Base-by-base conservation (phyloP, 768 basidiomycete genomes). In the Gloeophyllum trabeum region DNA sequence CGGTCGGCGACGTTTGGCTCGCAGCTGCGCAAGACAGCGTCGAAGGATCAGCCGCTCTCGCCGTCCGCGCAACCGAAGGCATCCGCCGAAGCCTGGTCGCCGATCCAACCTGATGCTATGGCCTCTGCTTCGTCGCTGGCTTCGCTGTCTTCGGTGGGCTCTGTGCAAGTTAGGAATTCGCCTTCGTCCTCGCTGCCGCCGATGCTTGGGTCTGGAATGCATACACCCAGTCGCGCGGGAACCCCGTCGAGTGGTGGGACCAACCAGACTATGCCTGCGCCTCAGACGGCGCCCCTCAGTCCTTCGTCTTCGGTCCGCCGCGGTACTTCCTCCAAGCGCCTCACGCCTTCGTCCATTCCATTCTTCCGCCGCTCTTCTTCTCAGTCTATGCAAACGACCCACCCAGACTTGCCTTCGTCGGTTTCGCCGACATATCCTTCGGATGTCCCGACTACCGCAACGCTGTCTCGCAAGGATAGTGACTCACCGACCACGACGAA, bases 311-410 rank as follows among this genome's bases (percentile, higher is more conserved):
- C 83, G 13, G 59, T 80, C 34, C 75, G 79, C 41, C 76, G 81
- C 30, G 71, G 74, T 22, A 76, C 79, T 44, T 79, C 79, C 16
- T 57, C 63, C 19, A 90, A 81, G 58, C 80, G 91, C 45, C 74
- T 91, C 36, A 92, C 91, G 1, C 90, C 90, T 1, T 91, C 88
- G 21, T 86, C 88, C 12, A 94, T 94, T 45, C 91, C 91, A 2
- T 94, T 94, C 63, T 93, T 94, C 67, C 76, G 88, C 35, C 81
- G 91, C 25, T 90, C 89, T 5, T 86, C 87, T 21, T 92, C 91
- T 5, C 85, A 90, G 54, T 87, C 84, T 12, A 81, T 87, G 73
- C 81, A 87, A 47, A 58, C 80, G 20, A 72, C 78, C 16, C 65
- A 75, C 5, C 36, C 36, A 10, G 54, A 59, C n/a, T 52, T 46